These are phyloP conservation scores for Sporothrix phasma DNA, from an alignment of 2,329 filamentous ascomycete species.

Conservation along the genomic window DNA sequence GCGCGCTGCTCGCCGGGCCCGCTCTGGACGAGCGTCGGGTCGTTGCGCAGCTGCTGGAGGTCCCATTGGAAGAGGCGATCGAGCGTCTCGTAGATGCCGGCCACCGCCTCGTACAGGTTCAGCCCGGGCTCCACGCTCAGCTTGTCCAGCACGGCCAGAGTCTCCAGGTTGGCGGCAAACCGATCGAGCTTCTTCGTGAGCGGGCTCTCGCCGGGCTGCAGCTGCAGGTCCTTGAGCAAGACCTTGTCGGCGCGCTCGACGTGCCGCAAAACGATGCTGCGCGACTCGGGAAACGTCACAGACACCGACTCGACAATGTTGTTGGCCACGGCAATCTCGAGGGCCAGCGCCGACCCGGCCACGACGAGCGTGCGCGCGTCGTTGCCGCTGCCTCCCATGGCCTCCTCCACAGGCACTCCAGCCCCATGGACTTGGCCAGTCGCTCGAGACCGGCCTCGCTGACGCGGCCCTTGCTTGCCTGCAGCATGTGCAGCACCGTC, in stretches of 20 bases:
- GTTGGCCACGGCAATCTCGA: conserved; percentile 53
- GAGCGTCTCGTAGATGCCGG: conserved; percentile 62
- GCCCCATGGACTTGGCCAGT: conserved; percentile 55
- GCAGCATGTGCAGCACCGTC: conserved; percentile 39
- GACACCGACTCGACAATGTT: conserved; percentile 53
- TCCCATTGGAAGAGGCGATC: conserved; percentile 63
- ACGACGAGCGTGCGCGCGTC: conserved; percentile 49
- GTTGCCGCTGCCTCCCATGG: conserved; percentile 36
- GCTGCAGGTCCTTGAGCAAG: conserved; percentile 53
- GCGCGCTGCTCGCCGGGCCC: conserved; percentile 36
- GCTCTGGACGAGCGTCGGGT: conserved; percentile 30
- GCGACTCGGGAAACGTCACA: conserved; percentile 52
- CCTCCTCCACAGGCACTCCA: conserved; percentile 53
- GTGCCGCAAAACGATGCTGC: conserved; percentile 48
- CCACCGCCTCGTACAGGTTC: conserved; percentile 68
- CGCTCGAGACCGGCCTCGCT: conserved; percentile 67
- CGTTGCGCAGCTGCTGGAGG: conserved; percentile 44
- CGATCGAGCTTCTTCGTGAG: conserved; percentile 60
- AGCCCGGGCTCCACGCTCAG: conserved; percentile 58
- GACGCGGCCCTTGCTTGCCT: conserved; percentile 51
- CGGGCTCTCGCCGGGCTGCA: conserved; percentile 49
- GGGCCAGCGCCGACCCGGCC: conserved; percentile 48
- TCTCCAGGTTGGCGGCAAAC: conserved; percentile 63
- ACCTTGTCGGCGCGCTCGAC: conserved; percentile 54
- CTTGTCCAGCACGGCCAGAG: conserved; percentile 58